A percentile compares a stretch with the other conserved stretches of the same genome.
Conservation (phyloP, 192 early-diverging fungal species). For the Backusella macrospora region DNA sequence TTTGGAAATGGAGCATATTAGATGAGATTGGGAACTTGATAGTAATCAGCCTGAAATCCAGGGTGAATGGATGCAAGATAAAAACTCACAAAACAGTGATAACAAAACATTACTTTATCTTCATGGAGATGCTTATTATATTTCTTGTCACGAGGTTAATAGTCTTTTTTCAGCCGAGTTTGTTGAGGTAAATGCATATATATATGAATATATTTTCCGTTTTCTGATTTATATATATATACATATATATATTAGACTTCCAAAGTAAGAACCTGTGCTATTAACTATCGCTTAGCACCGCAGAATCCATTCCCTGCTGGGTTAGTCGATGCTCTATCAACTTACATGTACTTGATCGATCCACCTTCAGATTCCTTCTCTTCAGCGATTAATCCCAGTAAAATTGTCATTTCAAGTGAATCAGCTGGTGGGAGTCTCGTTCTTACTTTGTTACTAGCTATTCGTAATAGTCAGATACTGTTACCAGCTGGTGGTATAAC, state of each 20-base stretch:
- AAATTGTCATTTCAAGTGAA: slow-evolving; percentile 70
- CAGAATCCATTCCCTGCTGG: slow-evolving; percentile 79
- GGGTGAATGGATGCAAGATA: slow-evolving; percentile 46
- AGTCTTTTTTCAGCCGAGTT: slow-evolving; percentile 46
- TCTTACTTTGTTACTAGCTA: slow-evolving; percentile 52
- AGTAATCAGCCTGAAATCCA: slow-evolving; percentile 26
- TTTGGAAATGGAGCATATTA: slow-evolving; percentile 35
- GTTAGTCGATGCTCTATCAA: slow-evolving; percentile 77
- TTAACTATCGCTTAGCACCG: slow-evolving; percentile 83
- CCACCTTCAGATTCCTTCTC: slow-evolving; percentile 31
- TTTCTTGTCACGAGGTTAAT: slow-evolving; percentile 40
- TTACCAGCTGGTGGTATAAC: slow-evolving; percentile 56
- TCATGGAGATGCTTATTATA: slow-evolving; percentile 77
- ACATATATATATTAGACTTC: slow-evolving; percentile 13
- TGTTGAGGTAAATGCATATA: slow-evolving; percentile 41
- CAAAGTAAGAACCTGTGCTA: slow-evolving; percentile 20
- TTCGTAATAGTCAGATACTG: slow-evolving; percentile 59
- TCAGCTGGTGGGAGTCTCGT: slow-evolving; percentile 70
- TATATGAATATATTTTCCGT: not conserved
- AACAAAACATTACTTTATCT: slow-evolving; percentile 67
- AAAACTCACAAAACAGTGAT: slow-evolving; percentile 17
- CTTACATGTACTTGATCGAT: slow-evolving; percentile 68
- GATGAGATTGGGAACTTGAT: slow-evolving; percentile 51
- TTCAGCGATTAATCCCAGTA: slow-evolving; percentile 45
- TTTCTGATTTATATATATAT: not conserved